Base-by-base conservation (phyloP, 768 basidiomycete genomes). In the Pleurotus ostreatus region DNA sequence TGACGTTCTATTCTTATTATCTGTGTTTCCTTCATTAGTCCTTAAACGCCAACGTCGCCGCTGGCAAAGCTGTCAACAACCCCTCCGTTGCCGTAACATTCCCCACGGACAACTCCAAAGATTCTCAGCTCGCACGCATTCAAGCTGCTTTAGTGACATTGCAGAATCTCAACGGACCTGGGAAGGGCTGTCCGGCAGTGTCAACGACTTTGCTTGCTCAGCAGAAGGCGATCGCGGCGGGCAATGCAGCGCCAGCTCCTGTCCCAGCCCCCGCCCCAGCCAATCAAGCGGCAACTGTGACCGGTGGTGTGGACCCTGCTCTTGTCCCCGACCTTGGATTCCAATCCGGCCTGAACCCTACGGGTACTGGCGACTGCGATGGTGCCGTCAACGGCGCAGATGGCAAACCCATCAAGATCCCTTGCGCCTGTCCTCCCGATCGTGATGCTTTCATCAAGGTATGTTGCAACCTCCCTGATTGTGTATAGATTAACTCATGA, bases 101-200 rank as follows among this genome's bases (percentile, higher is more conserved):
- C 77, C 88, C 87, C 2, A 78, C 78, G 1, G 85, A 83, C 61
- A 71, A 75, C 60, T 82, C 80, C 5, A 75, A 72, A 55, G 68
- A 66, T 6, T 80, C 82, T 46, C 74, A 82, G 63, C 67, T 79
- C 45, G 73, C 82, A 0, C 82, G 88, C 30, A 72, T 90, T 57
- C 71, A 81, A 46, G 77, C 86, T 23, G 77, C 82, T 4, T 63
- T 83, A 9, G 78, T 87, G 38, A 85, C 88, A 5, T 71, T 90
- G n/a, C 89, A 91, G 71, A 91, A 90, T 67, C 66, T 90, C 41
- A 72, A 77, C 48, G 88, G 87, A 1, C 75, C 84, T 0, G 89
- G 88, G 39, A 67, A 75, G 4, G 89, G 87, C 12, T 89, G 86
- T 66, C 87, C 88, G 4, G 79, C 80, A 12, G 79, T 78, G 1